phyloP scores from a whole-genome alignment of 2,329 filamentous ascomycete genomes.

The Balansia obtecta region DNA sequence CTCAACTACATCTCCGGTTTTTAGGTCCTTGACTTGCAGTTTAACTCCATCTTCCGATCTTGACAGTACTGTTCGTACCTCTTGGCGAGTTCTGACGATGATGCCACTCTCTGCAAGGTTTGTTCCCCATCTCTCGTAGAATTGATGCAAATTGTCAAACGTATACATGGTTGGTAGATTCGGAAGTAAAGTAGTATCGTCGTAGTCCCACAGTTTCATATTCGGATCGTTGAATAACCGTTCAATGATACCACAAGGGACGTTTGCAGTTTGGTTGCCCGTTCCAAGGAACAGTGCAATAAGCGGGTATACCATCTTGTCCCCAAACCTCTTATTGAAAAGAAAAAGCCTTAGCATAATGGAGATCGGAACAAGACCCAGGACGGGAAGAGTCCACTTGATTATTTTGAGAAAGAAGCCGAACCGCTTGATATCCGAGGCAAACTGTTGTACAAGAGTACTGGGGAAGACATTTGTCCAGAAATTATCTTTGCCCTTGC shows the following conservation, averaged over 20 bases:
- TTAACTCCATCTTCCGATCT: constrained; percentile 38
- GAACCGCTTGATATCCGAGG: constrained; percentile 44
- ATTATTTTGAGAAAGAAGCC: constrained; percentile 42
- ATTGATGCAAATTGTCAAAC: constrained; percentile 48
- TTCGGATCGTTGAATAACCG: constrained; percentile 45
- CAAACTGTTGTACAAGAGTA: constrained; percentile 40
- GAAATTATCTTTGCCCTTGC: constrained; percentile 45
- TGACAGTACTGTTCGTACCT: constrained; percentile 39
- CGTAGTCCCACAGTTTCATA: constrained; percentile 48
- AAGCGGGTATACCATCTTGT: constrained; percentile 59
- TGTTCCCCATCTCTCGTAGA: constrained; percentile 47
- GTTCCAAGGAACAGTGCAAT: constrained; percentile 64
- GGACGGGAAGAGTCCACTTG: constrained; percentile 45
- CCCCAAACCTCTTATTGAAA: constrained; percentile 57
- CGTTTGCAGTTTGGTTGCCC: constrained; percentile 61
- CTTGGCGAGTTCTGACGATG: constrained; percentile 40
- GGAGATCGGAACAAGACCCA: constrained; percentile 50
- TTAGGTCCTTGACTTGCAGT: constrained; percentile 37
- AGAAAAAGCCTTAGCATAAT: constrained; percentile 53
- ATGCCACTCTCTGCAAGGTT: constrained; percentile 42
- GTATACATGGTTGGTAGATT: constrained; percentile 55
- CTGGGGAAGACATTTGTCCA: constrained; percentile 56
- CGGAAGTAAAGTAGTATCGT: constrained; percentile 38
- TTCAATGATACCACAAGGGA: constrained; percentile 55
- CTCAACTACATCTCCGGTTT: constrained; percentile 34